Evolutionary conservation across 1,139 yeast species (phyloP), one percentile per base, ranked within the genome.

Genomic region (Yamadazyma taylorii): DNA sequence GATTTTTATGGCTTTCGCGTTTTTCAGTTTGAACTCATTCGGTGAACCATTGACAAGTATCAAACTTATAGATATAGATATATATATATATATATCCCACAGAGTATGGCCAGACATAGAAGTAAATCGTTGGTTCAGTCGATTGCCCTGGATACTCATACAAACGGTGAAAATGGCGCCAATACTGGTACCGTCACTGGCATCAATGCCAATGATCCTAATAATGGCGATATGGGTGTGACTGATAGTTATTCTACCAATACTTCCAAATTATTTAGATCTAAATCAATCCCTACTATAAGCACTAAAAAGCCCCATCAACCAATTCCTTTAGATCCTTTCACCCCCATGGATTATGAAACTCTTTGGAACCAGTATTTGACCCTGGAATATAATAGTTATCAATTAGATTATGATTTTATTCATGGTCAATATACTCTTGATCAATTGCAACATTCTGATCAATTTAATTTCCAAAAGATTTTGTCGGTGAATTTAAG

Each of bases 51-150:
- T n/a, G n/a, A n/a, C n/a, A n/a, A n/a, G n/a, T n/a, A n/a, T n/a
- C n/a, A n/a, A n/a, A n/a, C n/a, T n/a, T n/a, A n/a, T n/a, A n/a
- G n/a, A n/a, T n/a, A n/a, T n/a, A n/a, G n/a, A n/a, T n/a, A n/a
- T n/a, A n/a, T n/a, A n/a, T n/a, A n/a, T n/a, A n/a, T n/a, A n/a
- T n/a, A n/a, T n/a, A n/a, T n/a, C n/a, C n/a, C n/a, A n/a, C 26
- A 24, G 5, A 16, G 11, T 28, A 66, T 65, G 72, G 49, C 66
- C 32, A 53, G 75, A 41, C 53, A 51, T 16, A 58, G 84, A 53
- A 69, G 79, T 37, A 69, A 71, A 41, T 78, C 85, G 4, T 69
- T 77, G 41, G 82, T 78, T 2, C 66, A 66, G 40, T 53, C 55
- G 37, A 66, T 70, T 27, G 75, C 76, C 4, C 56, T 60, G 40